Evolutionary conservation across 106 monocot genomes (phyloP).

Genomic region (Dactylorhiza incarnata): DNA sequence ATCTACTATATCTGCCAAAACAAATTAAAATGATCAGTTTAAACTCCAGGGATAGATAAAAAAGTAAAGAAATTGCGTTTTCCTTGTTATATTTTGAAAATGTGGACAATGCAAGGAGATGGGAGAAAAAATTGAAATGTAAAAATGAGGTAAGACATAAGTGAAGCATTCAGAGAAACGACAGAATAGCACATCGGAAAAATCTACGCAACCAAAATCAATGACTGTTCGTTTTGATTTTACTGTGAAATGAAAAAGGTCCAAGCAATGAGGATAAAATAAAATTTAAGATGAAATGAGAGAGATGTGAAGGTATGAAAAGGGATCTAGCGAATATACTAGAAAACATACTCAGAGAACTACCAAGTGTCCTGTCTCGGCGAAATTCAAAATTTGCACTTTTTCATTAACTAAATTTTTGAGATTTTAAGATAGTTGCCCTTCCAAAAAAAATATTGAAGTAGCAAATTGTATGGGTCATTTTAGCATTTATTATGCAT

Average conservation of each 20-base stretch:
- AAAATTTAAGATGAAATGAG: background rate
- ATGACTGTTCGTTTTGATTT: background rate
- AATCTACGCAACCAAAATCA: background rate
- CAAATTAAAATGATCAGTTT: background rate
- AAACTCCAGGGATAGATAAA: background rate
- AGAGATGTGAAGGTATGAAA: background rate
- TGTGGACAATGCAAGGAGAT: background rate
- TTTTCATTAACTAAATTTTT: background rate
- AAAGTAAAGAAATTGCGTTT: slow-evolving; percentile 1
- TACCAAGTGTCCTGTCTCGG: background rate
- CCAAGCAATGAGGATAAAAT: background rate
- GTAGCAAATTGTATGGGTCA: no score
- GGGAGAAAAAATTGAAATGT: background rate
- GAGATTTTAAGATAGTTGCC: background rate
- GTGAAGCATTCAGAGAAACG: background rate
- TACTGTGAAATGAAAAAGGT: background rate
- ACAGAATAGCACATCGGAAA: background rate
- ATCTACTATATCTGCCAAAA: slow-evolving; percentile 68
- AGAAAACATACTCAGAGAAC: background rate
- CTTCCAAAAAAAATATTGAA: background rate
- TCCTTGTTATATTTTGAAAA: background rate
- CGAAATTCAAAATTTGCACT: background rate
- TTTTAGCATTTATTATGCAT: no score
- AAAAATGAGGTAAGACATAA: background rate
- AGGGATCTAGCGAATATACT: background rate